phyloP scores from a whole-genome alignment of 2,329 filamentous ascomycete species.

The Pyricularia sp. region DNA sequence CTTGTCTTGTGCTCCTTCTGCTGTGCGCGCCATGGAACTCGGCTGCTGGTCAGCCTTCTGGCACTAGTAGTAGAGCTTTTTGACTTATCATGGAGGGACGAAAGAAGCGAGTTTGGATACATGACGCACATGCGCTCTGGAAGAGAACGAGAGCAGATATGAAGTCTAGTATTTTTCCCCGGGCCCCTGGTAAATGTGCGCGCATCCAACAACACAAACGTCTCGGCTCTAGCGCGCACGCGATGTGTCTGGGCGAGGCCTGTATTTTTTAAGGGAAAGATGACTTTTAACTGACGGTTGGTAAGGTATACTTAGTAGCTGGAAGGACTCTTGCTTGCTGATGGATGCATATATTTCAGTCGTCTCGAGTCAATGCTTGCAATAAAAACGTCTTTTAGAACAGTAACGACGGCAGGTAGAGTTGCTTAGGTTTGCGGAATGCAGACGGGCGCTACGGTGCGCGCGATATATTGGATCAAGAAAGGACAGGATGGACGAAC shows the following conservation, averaged over 20 bases:
- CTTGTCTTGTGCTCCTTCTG: constrained; percentile 5
- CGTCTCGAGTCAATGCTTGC: constrained; percentile 1
- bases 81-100: background rate
- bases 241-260: background rate
- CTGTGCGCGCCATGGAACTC: constrained; percentile 1
- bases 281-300: background rate
- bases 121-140: background rate
- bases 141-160: background rate
- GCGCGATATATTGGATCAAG: background rate
- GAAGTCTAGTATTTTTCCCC: background rate
- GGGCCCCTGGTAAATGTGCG: background rate
- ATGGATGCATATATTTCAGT: background rate
- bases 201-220: background rate
- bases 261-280: background rate
- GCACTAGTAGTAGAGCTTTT: background rate
- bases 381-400: background rate
- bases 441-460: background rate
- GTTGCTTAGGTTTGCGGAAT: background rate
- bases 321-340: background rate
- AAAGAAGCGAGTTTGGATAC: background rate
- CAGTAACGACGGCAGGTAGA: constrained; percentile 3
- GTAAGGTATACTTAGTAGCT: background rate
- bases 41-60: constrained; percentile 1
- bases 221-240: background rate
- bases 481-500: background rate